A percentile compares a stretch with the other conserved stretches of the same genome.
phyloP scores from a whole-genome alignment of 768 basidiomycete genomes.

The Lactarius sanguifluus region DNA sequence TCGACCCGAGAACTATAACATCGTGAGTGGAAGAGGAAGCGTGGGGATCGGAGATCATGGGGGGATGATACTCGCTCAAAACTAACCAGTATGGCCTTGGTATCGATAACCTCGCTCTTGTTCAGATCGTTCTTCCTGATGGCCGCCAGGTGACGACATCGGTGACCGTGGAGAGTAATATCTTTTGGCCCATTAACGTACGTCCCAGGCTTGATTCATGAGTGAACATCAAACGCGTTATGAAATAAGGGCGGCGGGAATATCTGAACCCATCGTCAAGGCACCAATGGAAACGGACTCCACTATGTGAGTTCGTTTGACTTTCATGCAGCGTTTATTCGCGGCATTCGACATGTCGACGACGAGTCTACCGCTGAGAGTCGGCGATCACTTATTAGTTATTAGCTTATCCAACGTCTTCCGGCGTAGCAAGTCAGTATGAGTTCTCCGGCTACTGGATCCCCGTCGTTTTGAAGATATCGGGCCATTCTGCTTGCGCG shows the following conservation, averaged over 20 bases:
- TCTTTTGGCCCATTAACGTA: neutral
- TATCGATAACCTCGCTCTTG: neutral
- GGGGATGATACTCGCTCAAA: neutral
- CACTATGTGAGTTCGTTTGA: neutral
- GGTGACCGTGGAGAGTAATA: neutral
- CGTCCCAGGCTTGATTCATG: neutral
- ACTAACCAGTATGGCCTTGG: neutral
- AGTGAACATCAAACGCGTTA: neutral
- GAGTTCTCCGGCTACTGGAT: too few relatives aligned
- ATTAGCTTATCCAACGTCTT: too few relatives aligned
- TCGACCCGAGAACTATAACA: neutral
- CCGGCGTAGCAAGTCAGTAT: too few relatives aligned
- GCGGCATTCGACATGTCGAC: too few relatives aligned
- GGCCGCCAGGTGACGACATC: neutral
- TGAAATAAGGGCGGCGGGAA: neutral
- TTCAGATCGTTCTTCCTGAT: neutral
- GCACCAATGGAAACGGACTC: neutral
- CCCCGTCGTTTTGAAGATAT: too few relatives aligned
- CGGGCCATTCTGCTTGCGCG: too few relatives aligned
- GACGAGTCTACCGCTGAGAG: too few relatives aligned
- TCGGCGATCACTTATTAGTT: too few relatives aligned
- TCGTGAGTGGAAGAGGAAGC: neutral
- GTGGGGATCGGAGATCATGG: neutral
- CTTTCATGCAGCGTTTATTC: too few relatives aligned
- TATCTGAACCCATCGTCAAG: conserved; percentile 1